Evolutionary conservation across 2,329 filamentous ascomycete genomes (phyloP).

Genomic region (Botryosphaeria dothidea): DNA sequence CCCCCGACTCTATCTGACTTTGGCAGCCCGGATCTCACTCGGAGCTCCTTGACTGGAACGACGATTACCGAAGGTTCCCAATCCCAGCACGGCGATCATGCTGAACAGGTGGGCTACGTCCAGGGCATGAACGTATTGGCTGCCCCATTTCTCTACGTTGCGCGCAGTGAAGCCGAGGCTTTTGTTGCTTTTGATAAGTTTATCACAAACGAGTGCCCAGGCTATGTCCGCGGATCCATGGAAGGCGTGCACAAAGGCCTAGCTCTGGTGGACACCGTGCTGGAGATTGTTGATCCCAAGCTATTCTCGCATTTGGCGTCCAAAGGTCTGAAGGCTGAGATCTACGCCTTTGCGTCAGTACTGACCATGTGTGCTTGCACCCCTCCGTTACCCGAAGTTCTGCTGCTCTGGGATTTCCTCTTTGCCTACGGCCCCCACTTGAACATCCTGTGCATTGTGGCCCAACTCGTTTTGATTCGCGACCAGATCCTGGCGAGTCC

Average conservation of each 20-base stretch:
- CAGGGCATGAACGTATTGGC: slow-evolving; percentile 99
- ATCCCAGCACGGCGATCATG: slow-evolving; percentile 20
- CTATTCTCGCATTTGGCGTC: slow-evolving; percentile 79
- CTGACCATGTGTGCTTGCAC: slow-evolving; percentile 95
- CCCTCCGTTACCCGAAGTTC: slow-evolving; percentile 87
- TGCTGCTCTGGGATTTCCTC: slow-evolving; percentile 94
- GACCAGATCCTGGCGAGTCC: slow-evolving; percentile 79
- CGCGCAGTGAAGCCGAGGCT: slow-evolving; percentile 90
- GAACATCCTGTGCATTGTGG: slow-evolving; percentile 95
- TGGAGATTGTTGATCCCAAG: slow-evolving; percentile 88
- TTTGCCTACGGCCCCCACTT: slow-evolving; percentile 94
- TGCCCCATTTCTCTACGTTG: slow-evolving; percentile 92
- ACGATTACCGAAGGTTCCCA: slow-evolving; percentile 18
- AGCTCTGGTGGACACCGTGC: slow-evolving; percentile 85
- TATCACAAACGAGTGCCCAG: slow-evolving; percentile 84
- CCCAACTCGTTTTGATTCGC: slow-evolving; percentile 85
- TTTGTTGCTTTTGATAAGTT: slow-evolving; percentile 89
- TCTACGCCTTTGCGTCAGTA: slow-evolving; percentile 95
- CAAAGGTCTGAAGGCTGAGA: slow-evolving; percentile 86
- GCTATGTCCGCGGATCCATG: slow-evolving; percentile 94
- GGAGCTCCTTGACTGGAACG: slow-evolving; percentile 23
- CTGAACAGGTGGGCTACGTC: slow-evolving; percentile 81
- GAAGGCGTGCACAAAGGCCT: slow-evolving; percentile 94
- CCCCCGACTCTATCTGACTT: slow-evolving; percentile 51
- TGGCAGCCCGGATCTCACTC: slow-evolving; percentile 46